These are phyloP conservation scores for Cyberlindnera americana DNA, from an alignment of 805 yeast species.

Conservation along the genomic window DNA sequence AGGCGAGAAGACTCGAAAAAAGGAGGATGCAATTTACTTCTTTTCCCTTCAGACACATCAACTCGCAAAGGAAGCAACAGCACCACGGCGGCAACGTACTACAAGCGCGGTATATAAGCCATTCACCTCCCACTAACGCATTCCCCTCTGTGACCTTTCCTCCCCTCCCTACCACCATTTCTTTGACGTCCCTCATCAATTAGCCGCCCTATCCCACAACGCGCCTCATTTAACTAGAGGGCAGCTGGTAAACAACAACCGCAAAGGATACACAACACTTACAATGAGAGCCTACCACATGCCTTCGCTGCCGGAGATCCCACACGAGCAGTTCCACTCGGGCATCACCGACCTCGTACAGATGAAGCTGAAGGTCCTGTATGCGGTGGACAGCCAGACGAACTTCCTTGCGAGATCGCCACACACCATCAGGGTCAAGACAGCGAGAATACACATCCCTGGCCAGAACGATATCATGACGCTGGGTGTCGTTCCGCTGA, in stretches of 20 bases:
- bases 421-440: conserved; percentile 34
- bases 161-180: too few species aligned
- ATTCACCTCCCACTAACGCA: too few species aligned
- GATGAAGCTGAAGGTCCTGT: conserved; percentile 36
- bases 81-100: too few species aligned
- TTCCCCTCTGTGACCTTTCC: too few species aligned
- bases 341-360: conserved; percentile 16
- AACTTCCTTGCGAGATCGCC: conserved; percentile 41
- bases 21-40: background rate
- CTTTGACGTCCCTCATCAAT: too few species aligned
- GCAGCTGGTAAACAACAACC: background rate
- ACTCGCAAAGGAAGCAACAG: too few species aligned
- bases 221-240: too few species aligned
- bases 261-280: background rate
- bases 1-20: background rate
- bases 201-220: too few species aligned
- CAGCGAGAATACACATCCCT: conserved; percentile 41
- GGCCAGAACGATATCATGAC: conserved; percentile 41
- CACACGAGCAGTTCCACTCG: conserved; percentile 17
- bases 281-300: conserved; percentile 29
- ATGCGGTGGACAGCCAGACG: conserved; percentile 40
- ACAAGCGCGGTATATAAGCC: too few species aligned
- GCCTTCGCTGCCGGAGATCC: conserved; percentile 31
- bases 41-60: background rate
- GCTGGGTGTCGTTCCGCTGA: conserved; percentile 40